Conservation (phyloP, 1,284 basidiomycete genomes). For the Boletus semigastroideus region DNA sequence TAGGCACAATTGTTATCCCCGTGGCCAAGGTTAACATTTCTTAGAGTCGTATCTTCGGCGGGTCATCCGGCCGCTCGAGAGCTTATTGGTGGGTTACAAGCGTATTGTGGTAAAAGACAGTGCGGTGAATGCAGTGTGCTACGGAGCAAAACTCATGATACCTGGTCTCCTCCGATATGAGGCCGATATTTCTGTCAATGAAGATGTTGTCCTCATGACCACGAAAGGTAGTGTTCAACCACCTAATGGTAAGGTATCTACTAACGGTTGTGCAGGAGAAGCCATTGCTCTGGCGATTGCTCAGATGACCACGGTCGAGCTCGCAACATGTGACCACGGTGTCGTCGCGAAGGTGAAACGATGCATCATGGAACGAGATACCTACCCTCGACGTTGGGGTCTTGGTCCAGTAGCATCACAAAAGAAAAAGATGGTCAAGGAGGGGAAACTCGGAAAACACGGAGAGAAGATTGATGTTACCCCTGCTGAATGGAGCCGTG, state of each 20-base stretch:
- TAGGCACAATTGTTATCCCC: constrained; percentile 34
- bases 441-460: constrained; percentile 95
- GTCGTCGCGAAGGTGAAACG: constrained; percentile 99
- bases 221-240: constrained; percentile 73
- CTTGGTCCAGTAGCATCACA: constrained; percentile 94
- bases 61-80: constrained; percentile 93
- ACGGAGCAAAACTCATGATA: constrained; percentile 99
- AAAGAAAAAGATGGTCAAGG: constrained; percentile 98
- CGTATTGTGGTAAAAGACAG: constrained; percentile 99
- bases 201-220: constrained; percentile 99
- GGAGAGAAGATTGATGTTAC: constrained; percentile 94
- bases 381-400: constrained; percentile 98
- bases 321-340: constrained; percentile 98
- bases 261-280: constrained; percentile 58
- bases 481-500: constrained; percentile 87
- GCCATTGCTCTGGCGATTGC: constrained; percentile 96
- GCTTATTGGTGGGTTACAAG: constrained; percentile 94
- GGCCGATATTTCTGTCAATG: constrained; percentile 91
- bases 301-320: constrained; percentile 99
- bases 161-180: constrained; percentile 98
- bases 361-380: constrained; percentile 99
- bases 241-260: not conserved
- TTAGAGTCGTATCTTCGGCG: constrained; percentile 95
- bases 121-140: constrained; percentile 99
- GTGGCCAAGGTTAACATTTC: constrained; percentile 9